A percentile compares a stretch with the other conserved stretches of the same genome.
These are phyloP conservation scores for Narthecium ossifragum DNA, from an alignment of 106 monocot genomes.

Conservation along the genomic window DNA sequence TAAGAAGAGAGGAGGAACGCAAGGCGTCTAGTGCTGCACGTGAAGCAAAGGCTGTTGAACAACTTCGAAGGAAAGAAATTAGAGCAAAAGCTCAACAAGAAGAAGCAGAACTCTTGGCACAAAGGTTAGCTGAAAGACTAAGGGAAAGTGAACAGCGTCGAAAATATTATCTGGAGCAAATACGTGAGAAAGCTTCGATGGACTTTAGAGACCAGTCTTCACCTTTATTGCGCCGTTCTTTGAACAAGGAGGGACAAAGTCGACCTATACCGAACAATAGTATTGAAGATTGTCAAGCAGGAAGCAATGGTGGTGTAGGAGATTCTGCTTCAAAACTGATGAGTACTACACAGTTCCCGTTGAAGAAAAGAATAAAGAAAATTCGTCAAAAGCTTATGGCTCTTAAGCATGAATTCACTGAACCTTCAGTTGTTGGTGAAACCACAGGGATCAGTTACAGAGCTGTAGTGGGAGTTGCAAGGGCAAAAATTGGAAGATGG, in stretches of 20 bases:
- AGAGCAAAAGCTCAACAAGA: slow-evolving; percentile 92
- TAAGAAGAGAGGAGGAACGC: slow-evolving; percentile 95
- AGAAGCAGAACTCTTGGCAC: slow-evolving; percentile 92
- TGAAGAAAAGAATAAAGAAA: slow-evolving; percentile 85
- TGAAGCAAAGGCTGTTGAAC: slow-evolving; percentile 83
- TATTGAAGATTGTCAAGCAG: slow-evolving; percentile 47
- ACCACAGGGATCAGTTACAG: slow-evolving; percentile 49
- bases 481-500: slow-evolving; percentile 89
- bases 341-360: slow-evolving; percentile 28
- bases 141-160: slow-evolving; percentile 97
- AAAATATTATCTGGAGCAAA: slow-evolving; percentile 93
- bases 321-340: slow-evolving; percentile 26
- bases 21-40: slow-evolving; percentile 95
- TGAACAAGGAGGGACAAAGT: slow-evolving; percentile 57
- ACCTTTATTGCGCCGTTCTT: slow-evolving; percentile 66
- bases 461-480: slow-evolving; percentile 57
- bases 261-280: slow-evolving; percentile 27
- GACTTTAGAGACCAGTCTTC: slow-evolving; percentile 93
- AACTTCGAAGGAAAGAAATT: slow-evolving; percentile 77
- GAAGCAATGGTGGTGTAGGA: slow-evolving; percentile 19
- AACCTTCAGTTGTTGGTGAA: slow-evolving; percentile 53
- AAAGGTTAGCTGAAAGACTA: slow-evolving; percentile 81
- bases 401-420: slow-evolving; percentile 79
- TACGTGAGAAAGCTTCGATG: slow-evolving; percentile 95
- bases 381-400: slow-evolving; percentile 95